Percentiles rank a stretch among this genome's conserved stretches.
These are phyloP conservation scores for Thelephora ganbajun DNA, from an alignment of 768 basidiomycete genomes.

Conservation along the genomic window DNA sequence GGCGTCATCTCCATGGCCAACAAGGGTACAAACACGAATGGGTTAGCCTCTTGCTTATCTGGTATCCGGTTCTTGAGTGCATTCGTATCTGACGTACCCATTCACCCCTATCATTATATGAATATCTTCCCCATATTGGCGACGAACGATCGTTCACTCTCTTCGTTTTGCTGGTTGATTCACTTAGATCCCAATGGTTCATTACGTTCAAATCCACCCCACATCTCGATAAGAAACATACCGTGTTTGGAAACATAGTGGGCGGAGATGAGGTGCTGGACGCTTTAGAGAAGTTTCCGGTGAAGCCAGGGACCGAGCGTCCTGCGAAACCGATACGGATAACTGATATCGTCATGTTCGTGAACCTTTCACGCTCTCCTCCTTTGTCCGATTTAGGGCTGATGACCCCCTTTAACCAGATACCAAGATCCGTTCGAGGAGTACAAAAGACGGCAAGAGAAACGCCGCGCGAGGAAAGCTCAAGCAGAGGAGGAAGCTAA, in stretches of 20 bases:
- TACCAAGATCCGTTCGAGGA: constrained; percentile 93
- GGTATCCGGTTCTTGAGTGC: background rate
- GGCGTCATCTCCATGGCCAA: constrained; percentile 94
- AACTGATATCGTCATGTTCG: constrained; percentile 76
- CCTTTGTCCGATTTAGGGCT: background rate
- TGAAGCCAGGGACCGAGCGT: constrained; percentile 76
- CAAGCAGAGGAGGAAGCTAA: constrained; percentile 23
- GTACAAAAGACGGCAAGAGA: constrained; percentile 73
- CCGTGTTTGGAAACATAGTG: constrained; percentile 93
- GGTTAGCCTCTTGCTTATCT: constrained; percentile 27
- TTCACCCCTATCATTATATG: no score
- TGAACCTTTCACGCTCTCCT: constrained; percentile 6
- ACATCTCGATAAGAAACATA: constrained; percentile 86
- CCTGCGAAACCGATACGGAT: constrained; percentile 80
- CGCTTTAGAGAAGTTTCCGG: constrained; percentile 66
- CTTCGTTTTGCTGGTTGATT: background rate
- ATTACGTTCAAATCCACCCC: constrained; percentile 75
- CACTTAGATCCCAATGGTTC: constrained; percentile 77
- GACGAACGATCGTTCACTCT: background rate
- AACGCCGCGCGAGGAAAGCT: constrained; percentile 52
- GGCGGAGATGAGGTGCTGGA: constrained; percentile 88
- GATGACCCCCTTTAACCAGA: constrained; percentile 21
- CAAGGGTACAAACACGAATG: constrained; percentile 82
- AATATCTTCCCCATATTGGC: background rate
- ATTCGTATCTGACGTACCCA: no score